Base-by-base conservation (phyloP, 2,329 filamentous ascomycete genomes). In the Emergomyces africanus region DNA sequence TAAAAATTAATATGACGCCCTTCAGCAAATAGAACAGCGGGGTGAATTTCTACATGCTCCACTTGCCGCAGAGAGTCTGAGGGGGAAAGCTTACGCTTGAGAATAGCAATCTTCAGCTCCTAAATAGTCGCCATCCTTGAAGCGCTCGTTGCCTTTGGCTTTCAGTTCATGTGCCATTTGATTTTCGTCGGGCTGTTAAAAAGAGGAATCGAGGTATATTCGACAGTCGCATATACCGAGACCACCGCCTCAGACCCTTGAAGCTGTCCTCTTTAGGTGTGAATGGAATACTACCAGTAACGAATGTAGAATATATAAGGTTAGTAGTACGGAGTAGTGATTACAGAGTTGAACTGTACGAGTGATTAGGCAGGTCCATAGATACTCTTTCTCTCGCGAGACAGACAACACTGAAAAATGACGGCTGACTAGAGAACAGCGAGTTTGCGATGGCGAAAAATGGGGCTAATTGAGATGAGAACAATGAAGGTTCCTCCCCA, bases 21-120 rank as follows among this genome's bases (percentile, higher is more conserved):
- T 37, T 23, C 2, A 37, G 37, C n/a, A 42, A 44, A 15, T 18
- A 55, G 23, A 15, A 5, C 1, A 28, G n/a, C n/a, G 37, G 2
- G 39, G 30, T 30, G 30, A 3, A 6, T 15, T 30, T 44, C 37
- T 30, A 42, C 5, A 54, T 10, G 18, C n/a, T 14, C 50, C n/a
- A n/a, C 44, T 14, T 14, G n/a, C 3, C 9, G 14, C 15, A n/a
- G 15, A 4, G 14, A n/a, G 30, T 20, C 3, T 6, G n/a, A 25
- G 33, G 25, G 46, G 33, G 25, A 44, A 33, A 41, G 66, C 71
- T 67, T 65, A 77, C 75, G 75, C 76, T 69, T 77, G 74, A 5
- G 75, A 75, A 63, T 72, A 78, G 54, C 71, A 66, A n/a, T 77
- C 72, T 66, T 78, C 76, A 20, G 76, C 76, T 23, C 74, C 75